Conservation (phyloP, 495 filamentous ascomycete genomes). For the Peziza echinospora region DNA sequence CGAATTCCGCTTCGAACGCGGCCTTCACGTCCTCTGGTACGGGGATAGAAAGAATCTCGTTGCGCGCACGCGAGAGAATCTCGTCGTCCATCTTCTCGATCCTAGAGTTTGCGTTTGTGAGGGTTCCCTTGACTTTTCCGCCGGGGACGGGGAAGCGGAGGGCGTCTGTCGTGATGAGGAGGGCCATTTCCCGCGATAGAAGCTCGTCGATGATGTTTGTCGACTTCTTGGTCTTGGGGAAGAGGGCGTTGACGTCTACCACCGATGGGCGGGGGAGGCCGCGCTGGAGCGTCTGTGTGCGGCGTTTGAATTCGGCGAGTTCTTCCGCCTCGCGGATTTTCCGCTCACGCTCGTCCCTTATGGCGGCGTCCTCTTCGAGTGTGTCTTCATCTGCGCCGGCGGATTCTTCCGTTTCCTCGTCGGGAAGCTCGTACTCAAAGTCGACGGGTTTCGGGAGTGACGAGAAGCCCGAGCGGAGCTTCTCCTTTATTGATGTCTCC, state of each 20-base stretch:
- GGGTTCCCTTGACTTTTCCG: slow-evolving; percentile 39
- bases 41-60: slow-evolving; percentile 54
- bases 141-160: slow-evolving; percentile 47
- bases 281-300: slow-evolving; percentile 75
- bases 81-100: slow-evolving; percentile 50
- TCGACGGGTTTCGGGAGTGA: slow-evolving; percentile 59
- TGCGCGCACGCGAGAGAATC: slow-evolving; percentile 47
- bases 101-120: slow-evolving; percentile 27
- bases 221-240: slow-evolving; percentile 28
- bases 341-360: slow-evolving; percentile 50
- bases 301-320: slow-evolving; percentile 53
- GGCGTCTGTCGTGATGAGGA: slow-evolving; percentile 64
- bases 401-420: slow-evolving; percentile 44
- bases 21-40: slow-evolving; percentile 28
- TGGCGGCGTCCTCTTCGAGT: slow-evolving; percentile 61
- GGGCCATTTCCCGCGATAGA: slow-evolving; percentile 53
- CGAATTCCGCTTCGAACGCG: slow-evolving; percentile 37
- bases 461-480: slow-evolving; percentile 52
- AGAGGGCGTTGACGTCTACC: slow-evolving; percentile 46
- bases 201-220: slow-evolving; percentile 25
- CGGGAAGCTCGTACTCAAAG: slow-evolving; percentile 79
- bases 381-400: slow-evolving; percentile 22
- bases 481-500: slow-evolving; percentile 47
- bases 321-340: slow-evolving; percentile 49
- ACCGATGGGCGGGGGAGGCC: slow-evolving; percentile 54